A percentile compares a stretch with the other conserved stretches of the same genome.
These are phyloP conservation scores for Ogataea philodendri DNA, from an alignment of 805 yeast genomes.

Conservation along the genomic window DNA sequence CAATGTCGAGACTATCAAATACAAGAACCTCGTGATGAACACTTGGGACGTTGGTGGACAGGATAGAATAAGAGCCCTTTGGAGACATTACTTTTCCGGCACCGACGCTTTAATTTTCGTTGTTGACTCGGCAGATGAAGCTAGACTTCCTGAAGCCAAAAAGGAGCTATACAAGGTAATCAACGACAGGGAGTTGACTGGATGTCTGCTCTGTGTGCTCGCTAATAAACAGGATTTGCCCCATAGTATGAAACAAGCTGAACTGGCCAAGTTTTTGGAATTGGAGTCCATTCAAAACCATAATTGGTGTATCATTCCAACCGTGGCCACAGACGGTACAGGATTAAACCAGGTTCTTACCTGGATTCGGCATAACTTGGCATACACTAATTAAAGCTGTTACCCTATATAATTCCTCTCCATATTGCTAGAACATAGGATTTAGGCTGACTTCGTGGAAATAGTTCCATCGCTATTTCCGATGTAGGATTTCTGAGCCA, in stretches of 20 bases:
- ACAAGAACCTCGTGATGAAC: slow-evolving; percentile 48
- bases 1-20: slow-evolving; percentile 67
- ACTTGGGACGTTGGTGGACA: slow-evolving; percentile 95
- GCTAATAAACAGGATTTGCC: slow-evolving; percentile 86
- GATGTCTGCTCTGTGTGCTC: slow-evolving; percentile 75
- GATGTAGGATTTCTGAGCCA: slow-evolving; percentile 81
- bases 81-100: slow-evolving; percentile 95
- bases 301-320: slow-evolving; percentile 88
- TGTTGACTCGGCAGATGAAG: slow-evolving; percentile 75
- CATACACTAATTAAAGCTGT: too few species aligned
- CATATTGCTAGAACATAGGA: too few species aligned
- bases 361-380: slow-evolving; percentile 68
- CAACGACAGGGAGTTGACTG: slow-evolving; percentile 78
- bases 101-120: slow-evolving; percentile 91
- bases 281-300: slow-evolving; percentile 62
- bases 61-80: slow-evolving; percentile 83
- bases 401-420: too few species aligned
- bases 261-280: slow-evolving; percentile 69
- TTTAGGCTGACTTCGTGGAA: slow-evolving; percentile 37
- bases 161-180: slow-evolving; percentile 75
- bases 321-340: slow-evolving; percentile 86
- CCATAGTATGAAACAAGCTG: slow-evolving; percentile 72
- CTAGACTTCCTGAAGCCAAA: slow-evolving; percentile 73
- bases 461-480: slow-evolving; percentile 76
- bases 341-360: slow-evolving; percentile 85